Conservation (phyloP, 306 rosid genomes). For the Carpinus fangiana region DNA sequence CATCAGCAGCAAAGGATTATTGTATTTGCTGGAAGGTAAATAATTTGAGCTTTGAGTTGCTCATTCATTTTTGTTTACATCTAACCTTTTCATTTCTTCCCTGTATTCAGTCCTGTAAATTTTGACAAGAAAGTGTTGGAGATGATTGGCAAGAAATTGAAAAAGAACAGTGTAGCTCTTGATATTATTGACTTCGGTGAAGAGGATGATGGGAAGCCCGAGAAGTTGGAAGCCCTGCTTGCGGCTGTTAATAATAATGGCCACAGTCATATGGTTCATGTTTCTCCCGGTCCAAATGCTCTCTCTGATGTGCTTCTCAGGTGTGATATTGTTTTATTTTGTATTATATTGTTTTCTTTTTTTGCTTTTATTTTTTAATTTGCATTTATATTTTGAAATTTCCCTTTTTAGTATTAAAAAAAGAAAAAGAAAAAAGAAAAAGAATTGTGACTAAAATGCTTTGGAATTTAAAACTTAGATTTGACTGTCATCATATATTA, state of each 20-base stretch:
- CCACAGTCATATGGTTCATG: slow-evolving; percentile 42
- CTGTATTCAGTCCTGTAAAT: slow-evolving; percentile 31
- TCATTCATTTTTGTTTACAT: neutral
- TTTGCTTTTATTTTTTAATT: neutral
- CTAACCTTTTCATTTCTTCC: neutral
- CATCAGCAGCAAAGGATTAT: slow-evolving; percentile 47
- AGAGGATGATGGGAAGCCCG: slow-evolving; percentile 47
- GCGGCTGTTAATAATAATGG: slow-evolving; percentile 44
- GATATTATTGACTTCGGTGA: slow-evolving; percentile 45
- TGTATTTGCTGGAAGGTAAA: slow-evolving; percentile 46
- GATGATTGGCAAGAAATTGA: slow-evolving; percentile 42
- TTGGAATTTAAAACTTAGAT: neutral
- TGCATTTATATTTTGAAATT: neutral
- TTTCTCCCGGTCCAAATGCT: slow-evolving; percentile 41
- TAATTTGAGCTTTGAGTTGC: neutral
- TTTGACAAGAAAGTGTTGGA: slow-evolving; percentile 44
- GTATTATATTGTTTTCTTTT: neutral
- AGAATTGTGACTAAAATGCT: neutral
- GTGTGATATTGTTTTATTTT: neutral
- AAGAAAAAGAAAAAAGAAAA: neutral
- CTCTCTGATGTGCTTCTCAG: slow-evolving; percentile 45
- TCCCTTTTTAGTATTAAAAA: neutral
- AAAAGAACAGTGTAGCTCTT: slow-evolving; percentile 48
- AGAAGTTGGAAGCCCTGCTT: slow-evolving; percentile 46
- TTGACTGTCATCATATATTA: neutral